phyloP scores from a whole-genome alignment of 306 rosid genomes.

The Cicer chorassanicum region DNA sequence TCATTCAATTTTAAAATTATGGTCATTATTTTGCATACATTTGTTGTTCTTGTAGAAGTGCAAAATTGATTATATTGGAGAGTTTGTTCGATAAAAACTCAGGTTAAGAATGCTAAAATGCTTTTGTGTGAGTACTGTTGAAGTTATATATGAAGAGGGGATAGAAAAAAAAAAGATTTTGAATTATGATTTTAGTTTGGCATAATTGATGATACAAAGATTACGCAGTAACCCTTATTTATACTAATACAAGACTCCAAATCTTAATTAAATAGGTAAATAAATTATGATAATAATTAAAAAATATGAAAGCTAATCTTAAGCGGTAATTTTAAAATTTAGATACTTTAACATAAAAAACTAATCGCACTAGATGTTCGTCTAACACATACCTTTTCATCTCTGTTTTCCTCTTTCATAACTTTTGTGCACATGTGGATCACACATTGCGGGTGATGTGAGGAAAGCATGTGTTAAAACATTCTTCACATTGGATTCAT shows the following conservation, averaged over 20 bases:
- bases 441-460: background rate
- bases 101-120: conserved; percentile 12
- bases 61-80: background rate
- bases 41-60: conserved; percentile 22
- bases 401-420: background rate
- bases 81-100: conserved; percentile 18
- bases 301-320: background rate
- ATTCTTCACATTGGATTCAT: background rate
- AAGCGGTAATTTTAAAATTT: background rate
- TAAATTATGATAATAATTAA: background rate
- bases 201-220: background rate
- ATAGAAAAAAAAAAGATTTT: background rate
- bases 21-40: background rate
- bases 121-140: background rate
- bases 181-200: background rate
- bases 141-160: conserved; percentile 5
- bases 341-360: background rate
- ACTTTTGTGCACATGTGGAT: background rate
- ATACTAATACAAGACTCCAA: background rate
- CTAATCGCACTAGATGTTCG: background rate
- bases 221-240: background rate
- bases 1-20: conserved; percentile 27
- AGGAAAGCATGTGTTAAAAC: background rate
- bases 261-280: conserved; percentile 5
- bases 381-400: background rate